phyloP scores from a whole-genome alignment of 31 red algal genomes.

The Endocladia muricata region DNA sequence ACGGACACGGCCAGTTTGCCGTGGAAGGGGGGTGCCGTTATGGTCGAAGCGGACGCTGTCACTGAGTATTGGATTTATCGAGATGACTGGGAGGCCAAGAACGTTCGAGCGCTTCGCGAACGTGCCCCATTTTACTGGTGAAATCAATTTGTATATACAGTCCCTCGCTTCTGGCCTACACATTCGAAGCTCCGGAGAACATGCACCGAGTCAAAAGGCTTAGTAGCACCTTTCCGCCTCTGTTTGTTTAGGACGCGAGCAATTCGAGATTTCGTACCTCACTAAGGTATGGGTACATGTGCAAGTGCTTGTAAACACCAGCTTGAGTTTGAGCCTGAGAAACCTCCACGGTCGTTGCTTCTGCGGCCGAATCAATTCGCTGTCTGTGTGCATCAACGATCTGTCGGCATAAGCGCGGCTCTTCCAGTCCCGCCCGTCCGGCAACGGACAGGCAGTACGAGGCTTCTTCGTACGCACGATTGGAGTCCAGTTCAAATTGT shows the following conservation, averaged over 20 bases:
- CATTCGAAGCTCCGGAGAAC: no score
- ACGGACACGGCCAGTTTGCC: constrained; percentile 61
- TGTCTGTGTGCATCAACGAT: background rate
- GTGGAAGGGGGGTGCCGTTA: constrained; percentile 70
- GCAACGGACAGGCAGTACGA: background rate
- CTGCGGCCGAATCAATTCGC: background rate
- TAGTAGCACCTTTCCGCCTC: no score
- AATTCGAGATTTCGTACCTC: background rate
- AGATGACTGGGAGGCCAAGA: constrained; percentile 54
- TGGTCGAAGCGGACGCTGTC: constrained; percentile 70
- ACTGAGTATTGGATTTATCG: constrained; percentile 65
- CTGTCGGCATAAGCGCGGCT: background rate
- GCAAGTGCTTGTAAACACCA: background rate
- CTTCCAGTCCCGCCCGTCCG: background rate
- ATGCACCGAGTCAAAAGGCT: no score
- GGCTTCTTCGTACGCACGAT: background rate
- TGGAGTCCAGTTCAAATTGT: background rate
- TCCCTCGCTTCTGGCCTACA: no score
- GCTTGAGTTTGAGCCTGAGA: background rate
- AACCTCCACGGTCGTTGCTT: background rate
- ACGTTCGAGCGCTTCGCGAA: constrained; percentile 55
- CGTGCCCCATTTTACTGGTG: constrained; percentile 68
- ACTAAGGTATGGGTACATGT: constrained; percentile 5
- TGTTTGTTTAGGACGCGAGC: no score
- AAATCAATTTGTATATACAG: no score